Base-by-base conservation (phyloP, 257 asterid genomes). In the Catharanthus roseus region DNA sequence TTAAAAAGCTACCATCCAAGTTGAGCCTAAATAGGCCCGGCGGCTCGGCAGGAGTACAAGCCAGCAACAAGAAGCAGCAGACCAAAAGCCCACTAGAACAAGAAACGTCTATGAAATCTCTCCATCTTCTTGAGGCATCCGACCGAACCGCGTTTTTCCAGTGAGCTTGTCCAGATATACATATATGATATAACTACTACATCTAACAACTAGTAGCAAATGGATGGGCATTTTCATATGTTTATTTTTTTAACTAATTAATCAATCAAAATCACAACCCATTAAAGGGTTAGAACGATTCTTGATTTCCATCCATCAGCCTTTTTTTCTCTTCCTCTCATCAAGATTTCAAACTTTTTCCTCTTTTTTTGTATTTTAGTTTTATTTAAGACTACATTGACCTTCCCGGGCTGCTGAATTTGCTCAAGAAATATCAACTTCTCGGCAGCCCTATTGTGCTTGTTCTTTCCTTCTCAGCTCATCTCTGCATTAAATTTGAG, bases 321-420 rank as follows among this genome's bases (percentile, higher is more conserved):
- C 74, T 34, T 65, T 18, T 75, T 76, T 70, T 65, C 61, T 72
- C 75, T 68, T 77, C 87, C 73, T 65, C 61, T 72, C 75, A 71
- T 77, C 87, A 86, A 82, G 87, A 79, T 85, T 86, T 68, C 83
- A 77, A 24, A 82, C 33, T 81, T 69, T 77, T 68, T 38, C 42
- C 65, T 56, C 44, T 54, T 55, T 61, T 68, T 74, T 74, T 34
- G 39, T 70, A 2, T 54, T 51, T 12, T 67, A 49, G 53, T 58
- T 68, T 47, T 53, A 78, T 54, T 38, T 34, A 58, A 66, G 47
- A 29, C 65, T 64, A 28, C 56, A 70, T 81, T 65, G 78, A 70
- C 89, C 78, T 79, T 65, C 64, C 51, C 51, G 44, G 67, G 72
- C 26, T 16, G 69, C 36, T 15, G n/a, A 53, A 8, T 49, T 47